Evolutionary conservation across 1,139 yeast species (phyloP), one percentile per base, ranked within the genome.

Genomic region (Citeromyces hawaiiensis): DNA sequence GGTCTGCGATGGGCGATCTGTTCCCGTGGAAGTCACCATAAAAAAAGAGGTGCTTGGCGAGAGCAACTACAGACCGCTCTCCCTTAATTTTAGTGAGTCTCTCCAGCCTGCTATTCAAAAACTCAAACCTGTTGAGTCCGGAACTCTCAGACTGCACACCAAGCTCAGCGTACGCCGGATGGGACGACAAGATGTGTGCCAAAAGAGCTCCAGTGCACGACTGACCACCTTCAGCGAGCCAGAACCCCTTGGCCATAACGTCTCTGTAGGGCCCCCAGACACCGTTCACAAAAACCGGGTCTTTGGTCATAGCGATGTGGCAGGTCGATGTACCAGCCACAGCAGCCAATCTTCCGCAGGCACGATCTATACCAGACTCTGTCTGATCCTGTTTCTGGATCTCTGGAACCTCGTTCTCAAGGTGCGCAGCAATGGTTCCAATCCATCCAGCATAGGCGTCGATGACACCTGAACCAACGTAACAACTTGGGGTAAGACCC

Each of bases 171-270:
- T 77, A 77, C 0, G 97, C 94, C 0, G 96, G 96, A 54, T 91
- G 98, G 14, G 83, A 79, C 4, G 86, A 69, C 46, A 91, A 62
- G n/a, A 88, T 93, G 59, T 86, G 95, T 3, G 91, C 93, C 49
- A 91, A 69, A 39, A 91, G 69, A 31, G 94, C 96, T 48, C 98
- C 98, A 2, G 98, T 91, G 55, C 95, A 83, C 16, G 94, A 82
- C 60, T 91, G 98, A 15, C 98, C 98, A 53, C 98, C 98, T 63
- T 91, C 98, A n/a, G 97, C 95, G 50, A 87, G 70, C 97, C 97
- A 91, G 53, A 70, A 80, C 10, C 79, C 87, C 31, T 85, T 83
- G 15, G 93, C 83, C 66, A 91, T 70, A 9, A 85, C 95, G 57
- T 88, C 95, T 52, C 87, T 72, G 61, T 91, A 91, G 3, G 98